These are phyloP conservation scores for Penicillium samsonianum DNA, from an alignment of 495 filamentous ascomycete genomes.

Conservation along the genomic window DNA sequence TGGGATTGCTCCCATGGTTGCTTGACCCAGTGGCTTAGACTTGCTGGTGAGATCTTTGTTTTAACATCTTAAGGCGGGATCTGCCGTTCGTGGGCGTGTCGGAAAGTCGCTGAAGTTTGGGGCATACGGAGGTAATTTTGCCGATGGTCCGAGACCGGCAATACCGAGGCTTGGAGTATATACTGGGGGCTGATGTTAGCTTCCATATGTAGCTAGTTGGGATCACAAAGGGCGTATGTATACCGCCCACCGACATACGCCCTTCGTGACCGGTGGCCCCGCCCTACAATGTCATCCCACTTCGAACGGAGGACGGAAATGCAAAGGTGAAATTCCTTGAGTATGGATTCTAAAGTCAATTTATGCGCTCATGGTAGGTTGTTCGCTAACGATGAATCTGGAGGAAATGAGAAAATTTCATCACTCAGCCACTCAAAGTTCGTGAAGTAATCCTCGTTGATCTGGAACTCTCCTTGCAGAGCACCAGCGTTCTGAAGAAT, in stretches of 20 bases:
- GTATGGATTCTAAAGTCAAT: background rate
- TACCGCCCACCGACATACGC: no score
- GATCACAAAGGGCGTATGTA: background rate
- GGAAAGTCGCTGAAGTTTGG: background rate
- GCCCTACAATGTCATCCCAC: background rate
- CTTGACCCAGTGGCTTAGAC: background rate
- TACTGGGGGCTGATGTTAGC: background rate
- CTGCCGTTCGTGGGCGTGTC: background rate
- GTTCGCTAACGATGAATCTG: constrained; percentile 22
- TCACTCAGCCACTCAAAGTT: constrained; percentile 44
- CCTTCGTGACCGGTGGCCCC: no score
- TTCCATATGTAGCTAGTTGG: background rate
- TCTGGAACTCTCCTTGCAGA: constrained; percentile 28
- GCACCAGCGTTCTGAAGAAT: background rate
- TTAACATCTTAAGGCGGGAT: background rate
- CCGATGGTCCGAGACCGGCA: background rate
- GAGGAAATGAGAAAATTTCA: constrained; percentile 32
- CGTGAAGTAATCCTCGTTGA: constrained; percentile 42
- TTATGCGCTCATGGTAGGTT: constrained; percentile 14
- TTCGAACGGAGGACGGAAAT: background rate
- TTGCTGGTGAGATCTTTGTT: constrained; percentile 7
- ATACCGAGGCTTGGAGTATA: background rate
- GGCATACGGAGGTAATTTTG: background rate
- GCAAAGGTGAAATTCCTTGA: background rate
- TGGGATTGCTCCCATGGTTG: background rate